A percentile compares a stretch with the other conserved stretches of the same genome.
Evolutionary conservation across 1,284 basidiomycete species (phyloP).

Genomic region (Cryptococcus floricola): DNA sequence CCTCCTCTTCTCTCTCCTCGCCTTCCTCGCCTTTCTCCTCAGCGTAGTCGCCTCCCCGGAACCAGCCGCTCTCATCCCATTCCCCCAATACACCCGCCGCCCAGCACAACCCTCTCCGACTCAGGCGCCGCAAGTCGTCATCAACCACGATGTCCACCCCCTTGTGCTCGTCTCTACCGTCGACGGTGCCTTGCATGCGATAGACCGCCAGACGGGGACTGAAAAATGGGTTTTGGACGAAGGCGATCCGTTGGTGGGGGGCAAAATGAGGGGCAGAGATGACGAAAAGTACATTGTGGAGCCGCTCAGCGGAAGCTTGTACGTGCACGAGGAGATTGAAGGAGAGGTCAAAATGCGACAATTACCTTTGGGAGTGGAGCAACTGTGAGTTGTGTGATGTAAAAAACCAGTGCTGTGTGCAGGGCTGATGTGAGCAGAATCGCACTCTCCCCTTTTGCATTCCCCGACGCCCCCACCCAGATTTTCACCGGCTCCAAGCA

Average conservation of each 20-base stretch:
- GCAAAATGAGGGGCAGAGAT: constrained; percentile 27
- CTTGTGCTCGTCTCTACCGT: constrained; percentile 47
- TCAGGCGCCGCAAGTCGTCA: constrained; percentile 16
- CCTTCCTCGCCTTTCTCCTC: constrained; percentile 8
- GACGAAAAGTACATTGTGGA: constrained; percentile 48
- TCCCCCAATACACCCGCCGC: constrained; percentile 5
- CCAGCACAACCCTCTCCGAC: constrained; percentile 3
- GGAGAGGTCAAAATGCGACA: constrained; percentile 39
- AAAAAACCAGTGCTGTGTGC: neutral
- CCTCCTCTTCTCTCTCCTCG: constrained; percentile 1
- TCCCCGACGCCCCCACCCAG: constrained; percentile 43
- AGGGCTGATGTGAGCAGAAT: constrained; percentile 31
- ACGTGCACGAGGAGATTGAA: constrained; percentile 40
- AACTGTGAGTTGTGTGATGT: constrained; percentile 36
- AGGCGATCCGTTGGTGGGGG: constrained; percentile 43
- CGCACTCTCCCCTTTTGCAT: constrained; percentile 46
- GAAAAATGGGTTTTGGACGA: constrained; percentile 40
- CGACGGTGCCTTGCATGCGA: constrained; percentile 47
- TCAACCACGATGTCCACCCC: constrained; percentile 46
- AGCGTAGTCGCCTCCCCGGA: constrained; percentile 11
- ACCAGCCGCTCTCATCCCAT: constrained; percentile 13
- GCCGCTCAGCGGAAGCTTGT: constrained; percentile 46
- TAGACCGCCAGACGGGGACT: constrained; percentile 43
- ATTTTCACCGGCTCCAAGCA: constrained; percentile 48
- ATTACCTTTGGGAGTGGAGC: constrained; percentile 46